Evolutionary conservation across 2,329 filamentous ascomycete species (phyloP), one percentile per base, ranked within the genome.

Genomic region (Colletotrichum viniferum): DNA sequence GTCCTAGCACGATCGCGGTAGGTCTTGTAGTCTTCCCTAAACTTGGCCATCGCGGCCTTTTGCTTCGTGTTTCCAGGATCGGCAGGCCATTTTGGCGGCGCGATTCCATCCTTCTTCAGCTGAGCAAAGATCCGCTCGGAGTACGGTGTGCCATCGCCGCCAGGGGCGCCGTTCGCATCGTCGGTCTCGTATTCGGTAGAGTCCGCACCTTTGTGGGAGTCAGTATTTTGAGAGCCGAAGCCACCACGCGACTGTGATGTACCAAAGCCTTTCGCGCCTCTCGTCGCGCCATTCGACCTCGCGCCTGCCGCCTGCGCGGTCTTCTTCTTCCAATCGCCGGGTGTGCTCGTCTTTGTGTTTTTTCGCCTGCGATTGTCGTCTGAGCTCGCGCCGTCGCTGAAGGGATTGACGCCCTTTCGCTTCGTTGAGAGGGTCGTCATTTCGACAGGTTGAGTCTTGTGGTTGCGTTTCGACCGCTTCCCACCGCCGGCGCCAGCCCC

Each of bases 1-100:
- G 86, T 85, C 65, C 92, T 89, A 9, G 89, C 91, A 76, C 87
- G 88, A 69, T 86, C 86, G 71, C 92, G 87, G 78, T 93, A 93
- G 13, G 83, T 84, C 77, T 91, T 91, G 80, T 90, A 90, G 21
- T 86, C 83, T 64, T 90, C 88, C 60, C 90, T 87, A 73, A 92
- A 89, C 66, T 83, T 85, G 70, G 91, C 88, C 81, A 93, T 88
- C 14, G 85, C 86, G 12, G 82, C 83, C 77, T 89, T 88, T 36
- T 72, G 66, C 26, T 83, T 82, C 10, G 88, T 87, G 68, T 90
- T 87, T 30, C 90, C 90, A 2, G 89, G 88, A 36, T 92, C 86
- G 3, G 84, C 82, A 1, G 90, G 90, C 90, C 90, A 92, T 79
- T 82, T 79, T 5, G 91, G 90, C 14, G 90, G 87, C 32, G 80